These are phyloP conservation scores for Kalaharituber pfeilii DNA, from an alignment of 2,329 filamentous ascomycete species.

Conservation along the genomic window DNA sequence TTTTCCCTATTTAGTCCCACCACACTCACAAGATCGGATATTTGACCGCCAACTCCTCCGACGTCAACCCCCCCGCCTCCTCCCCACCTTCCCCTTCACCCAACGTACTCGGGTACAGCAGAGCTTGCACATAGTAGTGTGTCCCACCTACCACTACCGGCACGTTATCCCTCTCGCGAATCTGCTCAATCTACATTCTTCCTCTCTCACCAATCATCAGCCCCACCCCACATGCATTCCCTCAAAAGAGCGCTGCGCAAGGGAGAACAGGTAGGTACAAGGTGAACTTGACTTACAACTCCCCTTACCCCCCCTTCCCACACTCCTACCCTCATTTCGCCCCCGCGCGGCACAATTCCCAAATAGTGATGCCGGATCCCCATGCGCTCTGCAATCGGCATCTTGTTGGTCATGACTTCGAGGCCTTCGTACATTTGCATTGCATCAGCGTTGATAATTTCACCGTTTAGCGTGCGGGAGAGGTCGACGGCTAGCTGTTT, in stretches of 20 bases:
- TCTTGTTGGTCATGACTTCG: constrained; percentile 90
- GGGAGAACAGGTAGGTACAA: background rate
- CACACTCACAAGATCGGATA: constrained; percentile 46
- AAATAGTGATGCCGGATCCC: constrained; percentile 79
- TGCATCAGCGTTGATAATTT: constrained; percentile 92
- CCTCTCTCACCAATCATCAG: constrained; percentile 4
- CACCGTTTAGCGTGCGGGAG: constrained; percentile 66
- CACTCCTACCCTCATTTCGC: constrained; percentile 64
- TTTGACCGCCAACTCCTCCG: constrained; percentile 29
- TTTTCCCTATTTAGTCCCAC: background rate
- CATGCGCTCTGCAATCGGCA: constrained; percentile 53
- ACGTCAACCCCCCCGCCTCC: constrained; percentile 14
- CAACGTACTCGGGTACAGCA: constrained; percentile 62
- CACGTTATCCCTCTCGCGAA: constrained; percentile 57
- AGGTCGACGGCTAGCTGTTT: constrained; percentile 71
- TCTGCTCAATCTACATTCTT: constrained; percentile 46
- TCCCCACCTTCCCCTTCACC: constrained; percentile 17
- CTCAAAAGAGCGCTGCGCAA: background rate
- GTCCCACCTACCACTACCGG: constrained; percentile 89
- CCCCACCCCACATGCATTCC: background rate
- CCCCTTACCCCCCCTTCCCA: constrained; percentile 27
- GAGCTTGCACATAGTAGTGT: constrained; percentile 81
- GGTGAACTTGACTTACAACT: background rate
- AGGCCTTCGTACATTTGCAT: constrained; percentile 94
- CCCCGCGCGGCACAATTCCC: constrained; percentile 56